Evolutionary conservation across 495 filamentous ascomycete genomes (phyloP).

Genomic region (Copromyces sp.): DNA sequence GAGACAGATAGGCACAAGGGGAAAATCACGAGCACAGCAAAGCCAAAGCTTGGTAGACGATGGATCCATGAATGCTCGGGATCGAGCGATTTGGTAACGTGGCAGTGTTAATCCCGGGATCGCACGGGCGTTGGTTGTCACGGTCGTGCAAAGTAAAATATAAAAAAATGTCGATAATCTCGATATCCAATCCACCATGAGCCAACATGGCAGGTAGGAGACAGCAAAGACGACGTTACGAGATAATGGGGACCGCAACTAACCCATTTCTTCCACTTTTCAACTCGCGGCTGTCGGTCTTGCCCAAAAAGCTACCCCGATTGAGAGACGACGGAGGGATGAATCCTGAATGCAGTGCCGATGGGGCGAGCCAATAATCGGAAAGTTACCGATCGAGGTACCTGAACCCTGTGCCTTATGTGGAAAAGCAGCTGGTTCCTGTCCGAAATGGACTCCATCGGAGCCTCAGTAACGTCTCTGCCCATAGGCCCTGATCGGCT

Average conservation of each 20-base stretch:
- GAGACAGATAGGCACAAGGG: background rate
- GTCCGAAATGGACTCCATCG: background rate
- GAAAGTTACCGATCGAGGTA: constrained; percentile 11
- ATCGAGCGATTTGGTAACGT: background rate
- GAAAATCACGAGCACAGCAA: background rate
- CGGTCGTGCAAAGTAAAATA: background rate
- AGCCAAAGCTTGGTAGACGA: background rate
- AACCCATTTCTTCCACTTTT: background rate
- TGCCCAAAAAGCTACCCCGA: constrained; percentile 1
- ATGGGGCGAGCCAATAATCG: constrained; percentile 17
- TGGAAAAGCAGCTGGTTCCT: background rate
- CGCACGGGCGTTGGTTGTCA: background rate
- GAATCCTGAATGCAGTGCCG: constrained; percentile 4
- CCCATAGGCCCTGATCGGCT: too few relatives aligned
- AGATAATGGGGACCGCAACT: background rate
- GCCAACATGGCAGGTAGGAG: background rate
- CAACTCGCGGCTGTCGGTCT: background rate
- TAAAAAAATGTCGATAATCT: background rate
- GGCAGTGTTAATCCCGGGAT: background rate
- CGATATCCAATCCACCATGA: background rate
- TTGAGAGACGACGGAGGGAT: background rate
- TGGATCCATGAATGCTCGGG: background rate
- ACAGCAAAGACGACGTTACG: background rate
- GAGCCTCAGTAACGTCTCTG: background rate
- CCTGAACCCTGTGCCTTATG: constrained; percentile 5